phyloP scores from a whole-genome alignment of 2,329 filamentous ascomycete genomes.

The Davidsoniella eucalypti region DNA sequence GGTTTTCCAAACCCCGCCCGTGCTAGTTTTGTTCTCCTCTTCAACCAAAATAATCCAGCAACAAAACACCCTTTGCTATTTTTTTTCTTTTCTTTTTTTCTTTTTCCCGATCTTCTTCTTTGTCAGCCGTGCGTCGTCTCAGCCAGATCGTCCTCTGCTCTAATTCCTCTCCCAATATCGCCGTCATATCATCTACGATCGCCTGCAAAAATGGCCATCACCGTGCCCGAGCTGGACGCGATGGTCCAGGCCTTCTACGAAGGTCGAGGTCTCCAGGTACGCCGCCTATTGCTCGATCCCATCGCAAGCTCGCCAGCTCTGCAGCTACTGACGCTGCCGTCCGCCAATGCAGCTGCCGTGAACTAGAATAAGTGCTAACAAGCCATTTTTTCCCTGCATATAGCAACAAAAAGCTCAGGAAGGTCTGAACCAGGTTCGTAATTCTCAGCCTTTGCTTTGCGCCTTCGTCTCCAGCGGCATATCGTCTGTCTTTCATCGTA shows the following conservation, averaged over 20 bases:
- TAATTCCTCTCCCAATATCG: slow-evolving; percentile 1
- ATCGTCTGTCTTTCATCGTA: background rate
- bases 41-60: slow-evolving; percentile 12
- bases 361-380: slow-evolving; percentile 4
- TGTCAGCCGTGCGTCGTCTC: slow-evolving; percentile 9
- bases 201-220: slow-evolving; percentile 39
- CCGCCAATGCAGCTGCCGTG: no score
- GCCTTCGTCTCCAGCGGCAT: background rate
- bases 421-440: slow-evolving; percentile 72
- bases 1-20: slow-evolving; percentile 12
- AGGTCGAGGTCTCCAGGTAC: slow-evolving; percentile 80
- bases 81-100: slow-evolving; percentile 12
- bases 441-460: slow-evolving; percentile 14
- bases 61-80: slow-evolving; percentile 4
- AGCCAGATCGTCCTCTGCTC: slow-evolving; percentile 7
- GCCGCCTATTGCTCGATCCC: slow-evolving; percentile 19
- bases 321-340: no score
- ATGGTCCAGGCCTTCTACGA: slow-evolving; percentile 96
- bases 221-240: slow-evolving; percentile 88
- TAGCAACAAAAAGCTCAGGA: slow-evolving; percentile 95
- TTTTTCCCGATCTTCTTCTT: slow-evolving; percentile 14
- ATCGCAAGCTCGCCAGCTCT: no score
- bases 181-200: slow-evolving; percentile 14
- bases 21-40: slow-evolving; percentile 14
- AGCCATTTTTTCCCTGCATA: slow-evolving; percentile 14